Percentiles rank a stretch among this genome's conserved stretches.
These are phyloP conservation scores for Aspergillus tanneri DNA, from an alignment of 2,329 filamentous ascomycete genomes.

Conservation along the genomic window DNA sequence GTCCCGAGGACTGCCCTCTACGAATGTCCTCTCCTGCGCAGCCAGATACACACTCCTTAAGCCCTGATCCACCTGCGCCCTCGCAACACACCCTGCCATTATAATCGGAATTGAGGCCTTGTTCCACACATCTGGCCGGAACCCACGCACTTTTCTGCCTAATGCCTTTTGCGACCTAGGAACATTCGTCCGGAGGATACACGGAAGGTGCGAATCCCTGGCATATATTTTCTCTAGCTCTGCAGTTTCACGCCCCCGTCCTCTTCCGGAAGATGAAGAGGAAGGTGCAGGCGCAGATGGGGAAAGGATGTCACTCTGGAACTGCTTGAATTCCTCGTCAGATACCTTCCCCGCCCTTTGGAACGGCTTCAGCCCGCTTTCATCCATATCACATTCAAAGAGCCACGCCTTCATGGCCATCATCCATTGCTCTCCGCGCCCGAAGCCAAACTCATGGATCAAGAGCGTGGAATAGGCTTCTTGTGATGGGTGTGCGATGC, in stretches of 20 bases:
- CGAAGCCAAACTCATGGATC: slow-evolving; percentile 6
- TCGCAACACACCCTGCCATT: slow-evolving; percentile 10
- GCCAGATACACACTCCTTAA: slow-evolving; percentile 11
- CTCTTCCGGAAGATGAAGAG: not conserved
- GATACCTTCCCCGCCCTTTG: too few relatives aligned
- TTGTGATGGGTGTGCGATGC: slow-evolving; percentile 2
- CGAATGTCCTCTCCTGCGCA: slow-evolving; percentile 4
- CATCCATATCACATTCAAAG: slow-evolving; percentile 7
- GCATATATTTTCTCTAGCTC: too few relatives aligned
- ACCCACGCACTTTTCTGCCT: slow-evolving; percentile 7
- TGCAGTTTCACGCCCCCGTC: too few relatives aligned
- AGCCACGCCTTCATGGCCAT: slow-evolving; percentile 17
- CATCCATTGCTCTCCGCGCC: slow-evolving; percentile 18
- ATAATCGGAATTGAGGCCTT: slow-evolving; percentile 8
- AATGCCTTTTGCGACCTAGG: slow-evolving; percentile 12
- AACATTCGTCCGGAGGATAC: slow-evolving; percentile 11
- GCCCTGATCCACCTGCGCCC: slow-evolving; percentile 11
- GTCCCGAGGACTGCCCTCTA: slow-evolving; percentile 13
- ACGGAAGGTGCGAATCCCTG: too few relatives aligned
- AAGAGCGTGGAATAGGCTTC: slow-evolving; percentile 7
- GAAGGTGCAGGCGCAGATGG: not conserved
- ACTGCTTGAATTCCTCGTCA: not conserved
- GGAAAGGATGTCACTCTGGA: not conserved
- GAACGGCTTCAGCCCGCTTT: not conserved
- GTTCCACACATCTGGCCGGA: slow-evolving; percentile 9